phyloP scores from a whole-genome alignment of 2,329 filamentous ascomycete genomes.

The Intubia oerlemansii region DNA sequence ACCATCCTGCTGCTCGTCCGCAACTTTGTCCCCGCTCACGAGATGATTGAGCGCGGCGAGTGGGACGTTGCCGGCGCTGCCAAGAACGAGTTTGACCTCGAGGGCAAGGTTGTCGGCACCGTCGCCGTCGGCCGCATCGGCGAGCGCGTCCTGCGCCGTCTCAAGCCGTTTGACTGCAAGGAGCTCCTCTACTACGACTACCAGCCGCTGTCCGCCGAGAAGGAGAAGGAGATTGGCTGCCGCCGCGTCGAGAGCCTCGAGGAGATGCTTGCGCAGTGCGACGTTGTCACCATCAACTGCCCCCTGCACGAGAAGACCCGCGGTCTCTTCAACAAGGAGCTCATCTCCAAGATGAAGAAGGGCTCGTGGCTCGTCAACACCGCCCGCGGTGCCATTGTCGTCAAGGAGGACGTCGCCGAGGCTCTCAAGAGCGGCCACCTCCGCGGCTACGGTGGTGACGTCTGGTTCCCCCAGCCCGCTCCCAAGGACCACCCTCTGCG shows the following conservation, averaged over 20 bases:
- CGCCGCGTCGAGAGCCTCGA: constrained; percentile 73
- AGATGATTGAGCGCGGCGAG: constrained; percentile 71
- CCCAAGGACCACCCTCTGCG: constrained; percentile 84
- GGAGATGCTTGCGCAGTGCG: constrained; percentile 86
- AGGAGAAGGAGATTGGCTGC: constrained; percentile 90
- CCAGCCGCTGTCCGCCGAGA: constrained; percentile 71
- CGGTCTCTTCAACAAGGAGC: constrained; percentile 94
- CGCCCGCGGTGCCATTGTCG: constrained; percentile 92
- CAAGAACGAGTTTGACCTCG: constrained; percentile 96
- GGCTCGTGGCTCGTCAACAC: constrained; percentile 98
- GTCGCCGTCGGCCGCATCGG: constrained; percentile 95
- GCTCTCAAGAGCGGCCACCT: constrained; percentile 84
- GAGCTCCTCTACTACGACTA: constrained; percentile 99
- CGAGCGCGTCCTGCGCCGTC: constrained; percentile 86
- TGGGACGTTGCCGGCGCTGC: constrained; percentile 93
- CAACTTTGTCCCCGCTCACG: constrained; percentile 96
- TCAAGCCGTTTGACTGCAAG: constrained; percentile 98
- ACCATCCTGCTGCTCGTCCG: constrained; percentile 89
- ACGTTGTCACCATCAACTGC: constrained; percentile 98
- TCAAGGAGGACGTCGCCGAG: constrained; percentile 95
- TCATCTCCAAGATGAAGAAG: constrained; percentile 96
- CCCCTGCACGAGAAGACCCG: constrained; percentile 95
- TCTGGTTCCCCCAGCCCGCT: constrained; percentile 96
- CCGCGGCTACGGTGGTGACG: constrained; percentile 70
- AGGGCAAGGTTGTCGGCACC: constrained; percentile 93